These are phyloP conservation scores for Exidia glandulosa DNA, from an alignment of 768 basidiomycete genomes.

Conservation along the genomic window DNA sequence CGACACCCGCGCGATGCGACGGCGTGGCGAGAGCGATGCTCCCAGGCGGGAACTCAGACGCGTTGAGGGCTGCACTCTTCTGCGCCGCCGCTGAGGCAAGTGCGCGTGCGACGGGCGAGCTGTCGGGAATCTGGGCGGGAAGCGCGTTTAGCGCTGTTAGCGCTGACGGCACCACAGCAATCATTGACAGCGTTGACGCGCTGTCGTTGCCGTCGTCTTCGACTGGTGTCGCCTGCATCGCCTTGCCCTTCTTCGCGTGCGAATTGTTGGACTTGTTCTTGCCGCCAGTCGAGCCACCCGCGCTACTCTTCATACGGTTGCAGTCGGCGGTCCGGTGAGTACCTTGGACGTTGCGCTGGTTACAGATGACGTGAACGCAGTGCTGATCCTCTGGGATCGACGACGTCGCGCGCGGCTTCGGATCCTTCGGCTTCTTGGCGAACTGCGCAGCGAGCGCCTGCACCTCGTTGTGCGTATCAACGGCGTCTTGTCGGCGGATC, in stretches of 20 bases:
- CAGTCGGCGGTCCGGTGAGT: background rate
- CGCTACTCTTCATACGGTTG: background rate
- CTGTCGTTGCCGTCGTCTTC: background rate
- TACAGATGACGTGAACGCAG: background rate
- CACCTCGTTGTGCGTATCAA: background rate
- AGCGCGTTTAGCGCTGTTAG: no score
- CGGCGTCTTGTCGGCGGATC: background rate
- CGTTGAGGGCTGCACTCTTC: background rate
- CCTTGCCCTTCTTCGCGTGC: background rate
- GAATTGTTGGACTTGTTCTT: no score
- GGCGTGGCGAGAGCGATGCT: background rate
- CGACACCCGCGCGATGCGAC: background rate
- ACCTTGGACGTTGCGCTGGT: background rate
- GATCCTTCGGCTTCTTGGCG: background rate
- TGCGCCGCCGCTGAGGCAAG: background rate
- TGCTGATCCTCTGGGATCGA: background rate
- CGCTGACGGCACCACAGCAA: no score
- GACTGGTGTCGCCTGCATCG: background rate
- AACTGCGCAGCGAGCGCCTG: background rate
- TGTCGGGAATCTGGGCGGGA: no score
- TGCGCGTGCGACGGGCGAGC: no score
- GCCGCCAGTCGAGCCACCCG: no score
- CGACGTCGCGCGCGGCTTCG: background rate
- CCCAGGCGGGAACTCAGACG: background rate
- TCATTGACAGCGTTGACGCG: background rate